Evolutionary conservation across 2,329 filamentous ascomycete genomes (phyloP), one percentile per base, ranked within the genome.

Genomic region (Pseudogymnoascus sp.): DNA sequence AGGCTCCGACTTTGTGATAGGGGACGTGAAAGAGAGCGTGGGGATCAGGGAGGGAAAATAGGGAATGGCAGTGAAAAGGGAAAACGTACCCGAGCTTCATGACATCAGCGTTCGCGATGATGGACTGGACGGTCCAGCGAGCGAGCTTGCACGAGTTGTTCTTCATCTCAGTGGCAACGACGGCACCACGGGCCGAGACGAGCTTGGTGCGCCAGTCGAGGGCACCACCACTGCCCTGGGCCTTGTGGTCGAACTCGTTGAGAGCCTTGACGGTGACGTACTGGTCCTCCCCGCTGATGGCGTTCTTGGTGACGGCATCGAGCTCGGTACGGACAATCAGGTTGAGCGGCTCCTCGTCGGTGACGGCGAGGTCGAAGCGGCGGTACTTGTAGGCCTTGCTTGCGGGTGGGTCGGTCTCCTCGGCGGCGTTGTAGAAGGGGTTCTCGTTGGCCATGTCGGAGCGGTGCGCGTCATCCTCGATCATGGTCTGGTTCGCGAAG

Each of bases 141-240:
- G 94, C 94, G 66, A 99, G 87, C 82, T 99, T 99, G 88, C 91
- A 96, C 73, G 87, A 92, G 85, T 99, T 99, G 86, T 99, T 99
- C 90, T 99, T 99, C 94, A 99, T 99, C 81, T 99, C 94, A 10
- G 94, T 99, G 18, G 94, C 94, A 27, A 99, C 89, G 45, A 99
- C 93, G 62, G 94, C 94, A 86, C 94, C 94, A 72, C 94, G 89
- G 80, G 97, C 92, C 70, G 87, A 91, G 67, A 90, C 89, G 64
- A 99, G 85, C 84, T 99, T 99, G 69, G 87, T 88, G 74, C 94
- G 85, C 94, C 94, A 99, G 83, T 99, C 94, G 60, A 99, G 83
- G 61, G 94, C 94, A 67, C 93, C 92, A 69, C 94, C 94, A 68
- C 90, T 90, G 69, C 94, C 94, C 75, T 95, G 92, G 25, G 94